Evolutionary conservation across 495 filamentous ascomycete species (phyloP).

Genomic region (Penicillium egyptiacum): DNA sequence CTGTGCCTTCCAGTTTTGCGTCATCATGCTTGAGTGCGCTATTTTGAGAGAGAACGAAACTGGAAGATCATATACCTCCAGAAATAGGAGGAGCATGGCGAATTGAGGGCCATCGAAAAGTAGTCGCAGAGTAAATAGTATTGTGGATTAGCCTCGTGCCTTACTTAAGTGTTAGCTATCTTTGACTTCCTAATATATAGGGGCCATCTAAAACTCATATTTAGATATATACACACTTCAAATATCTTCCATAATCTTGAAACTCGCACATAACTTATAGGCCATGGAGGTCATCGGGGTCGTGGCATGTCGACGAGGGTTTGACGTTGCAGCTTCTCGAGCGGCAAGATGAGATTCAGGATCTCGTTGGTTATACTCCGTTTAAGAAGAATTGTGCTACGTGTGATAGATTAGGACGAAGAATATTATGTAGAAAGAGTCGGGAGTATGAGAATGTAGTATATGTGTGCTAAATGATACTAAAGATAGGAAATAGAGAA

Average conservation of each 20-base stretch:
- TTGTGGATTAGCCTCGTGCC: too few species aligned
- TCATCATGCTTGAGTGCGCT: neutral
- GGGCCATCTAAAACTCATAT: too few species aligned
- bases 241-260: too few species aligned
- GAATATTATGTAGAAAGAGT: neutral
- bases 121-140: too few species aligned
- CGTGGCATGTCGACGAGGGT: slow-evolving; percentile 35
- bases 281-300: too few species aligned
- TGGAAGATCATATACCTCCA: too few species aligned
- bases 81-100: too few species aligned
- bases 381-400: neutral
- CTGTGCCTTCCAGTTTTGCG: slow-evolving; percentile 1
- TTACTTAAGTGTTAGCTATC: too few species aligned
- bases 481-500: neutral
- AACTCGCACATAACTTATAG: too few species aligned
- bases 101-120: too few species aligned
- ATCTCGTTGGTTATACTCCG: neutral
- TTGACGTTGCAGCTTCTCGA: slow-evolving; percentile 37
- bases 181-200: too few species aligned
- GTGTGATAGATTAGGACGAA: neutral
- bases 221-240: too few species aligned
- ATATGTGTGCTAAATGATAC: neutral
- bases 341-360: slow-evolving; percentile 26
- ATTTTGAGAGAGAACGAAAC: neutral
- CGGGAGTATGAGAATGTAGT: neutral